Percentiles rank a stretch among this genome's conserved stretches.
These are phyloP conservation scores for Saccharomycopsis oosterbeekiorum DNA, from an alignment of 805 yeast genomes.

Conservation along the genomic window DNA sequence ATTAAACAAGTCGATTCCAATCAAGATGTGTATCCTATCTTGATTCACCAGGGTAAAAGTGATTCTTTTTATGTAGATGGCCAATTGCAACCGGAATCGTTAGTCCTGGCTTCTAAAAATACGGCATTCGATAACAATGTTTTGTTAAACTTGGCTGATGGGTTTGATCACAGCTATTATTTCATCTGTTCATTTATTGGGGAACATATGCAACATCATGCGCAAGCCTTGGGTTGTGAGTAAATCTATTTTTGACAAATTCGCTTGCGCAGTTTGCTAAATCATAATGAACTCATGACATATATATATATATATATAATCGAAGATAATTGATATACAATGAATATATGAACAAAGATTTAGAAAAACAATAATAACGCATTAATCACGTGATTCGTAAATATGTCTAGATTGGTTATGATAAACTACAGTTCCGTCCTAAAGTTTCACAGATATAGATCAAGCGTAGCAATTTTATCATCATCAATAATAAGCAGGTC, in stretches of 20 bases:
- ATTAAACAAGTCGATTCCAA: conserved; percentile 36
- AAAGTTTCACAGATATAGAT: too few relatives aligned
- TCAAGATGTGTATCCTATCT: conserved; percentile 37
- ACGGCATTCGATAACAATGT: conserved; percentile 55
- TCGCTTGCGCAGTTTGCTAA: too few relatives aligned
- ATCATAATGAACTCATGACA: too few relatives aligned
- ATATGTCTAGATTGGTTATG: too few relatives aligned
- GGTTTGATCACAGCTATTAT: conserved; percentile 86
- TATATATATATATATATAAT: too few relatives aligned
- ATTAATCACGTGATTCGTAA: too few relatives aligned
- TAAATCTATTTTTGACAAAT: neutral
- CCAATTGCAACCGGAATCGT: conserved; percentile 69
- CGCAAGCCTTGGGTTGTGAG: conserved; percentile 32
- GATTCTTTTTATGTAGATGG: conserved; percentile 55
- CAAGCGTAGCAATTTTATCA: too few relatives aligned
- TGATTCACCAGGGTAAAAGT: conserved; percentile 73
- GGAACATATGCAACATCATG: conserved; percentile 82
- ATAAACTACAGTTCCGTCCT: too few relatives aligned
- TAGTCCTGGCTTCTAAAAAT: conserved; percentile 48
- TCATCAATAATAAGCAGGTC: conserved; percentile 3
- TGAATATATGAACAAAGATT: too few relatives aligned
- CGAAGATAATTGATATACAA: too few relatives aligned
- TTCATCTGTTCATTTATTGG: conserved; percentile 72
- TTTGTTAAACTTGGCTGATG: conserved; percentile 55
- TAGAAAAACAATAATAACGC: too few relatives aligned